Conservation (phyloP, 257 asterid species). For the Petunia secreta region DNA sequence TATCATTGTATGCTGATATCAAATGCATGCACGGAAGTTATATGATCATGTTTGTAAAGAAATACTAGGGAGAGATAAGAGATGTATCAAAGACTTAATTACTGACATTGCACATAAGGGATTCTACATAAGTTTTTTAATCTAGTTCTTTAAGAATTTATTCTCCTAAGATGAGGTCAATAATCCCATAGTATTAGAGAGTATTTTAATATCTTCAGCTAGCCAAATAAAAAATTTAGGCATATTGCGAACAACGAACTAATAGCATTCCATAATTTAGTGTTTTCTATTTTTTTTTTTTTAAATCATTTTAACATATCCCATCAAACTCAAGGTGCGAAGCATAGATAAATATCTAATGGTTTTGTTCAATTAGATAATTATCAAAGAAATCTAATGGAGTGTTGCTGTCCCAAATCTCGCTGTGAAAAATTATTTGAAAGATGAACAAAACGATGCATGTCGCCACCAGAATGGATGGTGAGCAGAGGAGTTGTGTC, state of each 20-base stretch:
- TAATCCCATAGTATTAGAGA: not conserved
- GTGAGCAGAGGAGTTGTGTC: not conserved
- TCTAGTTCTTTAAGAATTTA: not conserved
- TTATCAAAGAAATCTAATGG: not conserved
- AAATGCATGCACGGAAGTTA: not conserved
- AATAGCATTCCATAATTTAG: not conserved
- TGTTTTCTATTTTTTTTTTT: not conserved
- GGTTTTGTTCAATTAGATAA: not conserved
- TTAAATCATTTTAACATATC: not conserved
- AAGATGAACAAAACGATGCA: not conserved
- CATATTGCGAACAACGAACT: not conserved
- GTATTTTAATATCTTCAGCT: not conserved
- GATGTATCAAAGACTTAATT: not conserved
- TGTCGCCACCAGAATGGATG: not conserved
- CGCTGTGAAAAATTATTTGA: not conserved
- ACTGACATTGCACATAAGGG: not conserved
- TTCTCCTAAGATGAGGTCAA: not conserved
- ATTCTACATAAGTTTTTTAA: not conserved
- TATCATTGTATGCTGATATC: not conserved
- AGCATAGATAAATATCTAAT: not conserved
- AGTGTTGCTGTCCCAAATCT: not conserved
- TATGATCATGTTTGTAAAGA: not conserved
- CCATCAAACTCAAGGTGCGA: not conserved
- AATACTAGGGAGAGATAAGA: not conserved
- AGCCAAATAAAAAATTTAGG: not conserved